Evolutionary conservation across 768 basidiomycete species (phyloP), one percentile per base, ranked within the genome.

Genomic region (Leccinum obscurum): DNA sequence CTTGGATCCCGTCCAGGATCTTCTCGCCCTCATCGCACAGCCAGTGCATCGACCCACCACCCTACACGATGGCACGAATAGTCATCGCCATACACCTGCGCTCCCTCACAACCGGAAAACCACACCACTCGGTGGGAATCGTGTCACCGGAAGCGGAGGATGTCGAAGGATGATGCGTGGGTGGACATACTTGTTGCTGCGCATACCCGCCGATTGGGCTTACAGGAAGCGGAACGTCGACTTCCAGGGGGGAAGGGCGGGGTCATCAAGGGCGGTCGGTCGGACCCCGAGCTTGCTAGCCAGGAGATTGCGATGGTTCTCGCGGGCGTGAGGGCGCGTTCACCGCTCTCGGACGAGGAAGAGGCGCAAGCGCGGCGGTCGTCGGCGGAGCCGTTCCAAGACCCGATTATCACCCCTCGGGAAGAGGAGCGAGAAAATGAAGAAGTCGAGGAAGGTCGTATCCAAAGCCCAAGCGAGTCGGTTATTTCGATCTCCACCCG

Each of bases 401-500:
- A 28, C 11, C 44, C 44, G 2, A 11, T 58, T n/a, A 48, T 26
- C 0, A 41, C 56, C 3, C 54, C 63, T 53, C 79, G 7, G 44
- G 44, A 46, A 17, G 41, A n/a, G 44, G 44, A 46, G 20, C 44
- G 44, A 22, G 44, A 20, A 20, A 22, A 46, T 13, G 44, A 46
- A 20, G 44, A 46, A 5, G 2, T 46, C 6, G 4, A 83, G 67
- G 62, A 70, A 54, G 78, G 72, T 76, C 70, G 24, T 72, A 72
- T 48, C 75, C 70, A 44, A 76, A 67, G 54, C 46, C 52, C 50
- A 75, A 54, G 50, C 80, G 88, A 17, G 55, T 85, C 28, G 87
- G 88, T 0, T 92, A 92, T 70, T 92, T 92, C 69, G 90, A 91
- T 69, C 66, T 90, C 14, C 90, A 92, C 69, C 90, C 90, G 11